Percentiles rank a stretch among this genome's conserved stretches.
phyloP scores from a whole-genome alignment of 179 eudicot genomes.

The Carnegiea gigantea region DNA sequence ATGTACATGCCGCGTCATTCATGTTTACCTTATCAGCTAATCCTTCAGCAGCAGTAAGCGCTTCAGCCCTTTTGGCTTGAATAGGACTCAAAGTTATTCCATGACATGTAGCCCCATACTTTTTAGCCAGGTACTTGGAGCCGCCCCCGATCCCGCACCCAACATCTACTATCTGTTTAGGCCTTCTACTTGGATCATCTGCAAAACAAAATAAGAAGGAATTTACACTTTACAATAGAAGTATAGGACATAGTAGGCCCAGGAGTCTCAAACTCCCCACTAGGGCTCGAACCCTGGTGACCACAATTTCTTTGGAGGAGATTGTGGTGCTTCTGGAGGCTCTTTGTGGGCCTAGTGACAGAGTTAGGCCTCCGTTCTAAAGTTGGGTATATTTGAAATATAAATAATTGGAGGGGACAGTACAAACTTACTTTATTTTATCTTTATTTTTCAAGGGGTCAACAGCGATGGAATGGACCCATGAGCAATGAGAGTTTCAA shows the following conservation, averaged over 20 bases:
- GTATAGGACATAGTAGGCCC: not conserved
- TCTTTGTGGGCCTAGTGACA: too few relatives aligned
- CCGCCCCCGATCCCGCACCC: constrained; percentile 99
- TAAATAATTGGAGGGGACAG: too few relatives aligned
- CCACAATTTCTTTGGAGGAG: too few relatives aligned
- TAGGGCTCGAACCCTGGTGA: too few relatives aligned
- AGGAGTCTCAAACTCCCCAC: too few relatives aligned
- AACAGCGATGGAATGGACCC: too few relatives aligned
- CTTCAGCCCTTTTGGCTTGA: constrained; percentile 88
- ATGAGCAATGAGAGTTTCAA: too few relatives aligned
- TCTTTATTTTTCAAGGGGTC: too few relatives aligned
- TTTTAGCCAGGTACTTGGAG: constrained; percentile 77
- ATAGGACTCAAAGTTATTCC: constrained; percentile 92
- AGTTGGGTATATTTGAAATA: too few relatives aligned
- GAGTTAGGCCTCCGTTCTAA: too few relatives aligned
- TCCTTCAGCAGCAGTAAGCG: constrained; percentile 76
- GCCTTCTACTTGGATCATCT: constrained; percentile 56
- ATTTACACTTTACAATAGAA: not conserved
- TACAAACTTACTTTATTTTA: too few relatives aligned
- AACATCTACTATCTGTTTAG: constrained; percentile 70
- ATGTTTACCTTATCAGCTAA: constrained; percentile 61
- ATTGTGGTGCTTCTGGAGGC: too few relatives aligned
- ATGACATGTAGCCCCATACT: constrained; percentile 60
- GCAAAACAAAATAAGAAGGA: constrained; percentile 20
- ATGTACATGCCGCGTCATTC: not conserved